Percentiles rank a stretch among this genome's conserved stretches.
Conservation (phyloP, 208 protist species). For the Acanthamoeba lugdunensis region DNA sequence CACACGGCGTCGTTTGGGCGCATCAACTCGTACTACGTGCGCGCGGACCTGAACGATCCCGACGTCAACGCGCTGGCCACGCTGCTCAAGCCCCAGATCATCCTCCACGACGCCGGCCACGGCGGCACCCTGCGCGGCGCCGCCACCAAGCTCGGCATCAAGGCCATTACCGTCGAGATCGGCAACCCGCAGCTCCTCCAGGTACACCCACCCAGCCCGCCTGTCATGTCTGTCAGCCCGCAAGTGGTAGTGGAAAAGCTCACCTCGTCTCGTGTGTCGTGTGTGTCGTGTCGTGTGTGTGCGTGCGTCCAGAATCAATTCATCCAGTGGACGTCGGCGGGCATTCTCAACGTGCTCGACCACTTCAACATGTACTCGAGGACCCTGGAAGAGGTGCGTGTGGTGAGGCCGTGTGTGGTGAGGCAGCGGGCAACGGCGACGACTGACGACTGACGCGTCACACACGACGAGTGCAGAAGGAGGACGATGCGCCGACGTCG, state of each 20-base stretch:
- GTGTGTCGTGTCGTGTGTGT: too few species aligned
- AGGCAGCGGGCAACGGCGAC: too few species aligned
- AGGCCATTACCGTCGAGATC: constrained; percentile 79
- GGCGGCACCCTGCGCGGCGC: constrained; percentile 76
- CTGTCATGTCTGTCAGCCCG: too few species aligned
- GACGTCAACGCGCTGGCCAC: constrained; percentile 65
- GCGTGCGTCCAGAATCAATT: constrained; percentile 12
- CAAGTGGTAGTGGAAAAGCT: too few species aligned
- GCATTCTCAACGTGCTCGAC: constrained; percentile 74
- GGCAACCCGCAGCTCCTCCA: constrained; percentile 75
- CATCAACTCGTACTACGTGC: constrained; percentile 81
- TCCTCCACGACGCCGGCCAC: constrained; percentile 78
- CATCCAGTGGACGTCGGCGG: constrained; percentile 55
- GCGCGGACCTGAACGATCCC: constrained; percentile 73
- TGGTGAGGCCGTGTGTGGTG: neutral
- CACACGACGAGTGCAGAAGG: neutral
- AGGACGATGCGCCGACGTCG: constrained; percentile 18
- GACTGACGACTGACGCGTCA: neutral
- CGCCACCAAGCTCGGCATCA: constrained; percentile 65
- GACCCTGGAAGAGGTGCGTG: neutral
- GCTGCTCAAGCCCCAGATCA: constrained; percentile 78
- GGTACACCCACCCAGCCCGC: neutral
- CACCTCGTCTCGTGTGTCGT: too few species aligned
- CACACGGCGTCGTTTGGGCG: constrained; percentile 79
- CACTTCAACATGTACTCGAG: constrained; percentile 71